Base-by-base conservation (phyloP, 306 rosid genomes). In the Parietaria judaica region DNA sequence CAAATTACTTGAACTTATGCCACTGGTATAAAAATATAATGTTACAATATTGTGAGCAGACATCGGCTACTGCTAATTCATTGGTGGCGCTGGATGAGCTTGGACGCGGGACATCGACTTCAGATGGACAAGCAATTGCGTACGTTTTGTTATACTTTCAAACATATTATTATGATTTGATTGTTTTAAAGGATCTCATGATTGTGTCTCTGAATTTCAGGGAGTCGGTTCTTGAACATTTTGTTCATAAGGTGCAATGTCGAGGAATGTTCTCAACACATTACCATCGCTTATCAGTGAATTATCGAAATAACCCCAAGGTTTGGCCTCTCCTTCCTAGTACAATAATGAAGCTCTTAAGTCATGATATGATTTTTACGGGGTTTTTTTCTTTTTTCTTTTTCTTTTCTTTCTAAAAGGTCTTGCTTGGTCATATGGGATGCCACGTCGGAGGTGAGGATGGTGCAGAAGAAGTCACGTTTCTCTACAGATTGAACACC, bases 41-140 rank as follows among this genome's bases (percentile, higher is more conserved):
- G 58, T 36, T 67, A 63, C 52, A 66, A 62, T 60, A 74, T 62
- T 79, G 46, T 67, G 44, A 74, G 60, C 72, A 92, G 99, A 79
- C 85, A 6, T 92, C 95, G 3, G 96, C 97, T 59, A 86, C 96
- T 53, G 50, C 64, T 47, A 84, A 86, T 73, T 92, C 99, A 43
- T 78, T 92, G 81, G 95, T 80, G 61, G 81, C 88, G 35, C 67
- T 88, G 70, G 99, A 88, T 81, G 99, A 92, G 72, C 99, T 92
- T 78, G 99, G 99, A 56, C 96, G 99, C 52, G 99, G 99, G 61
- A 92, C 99, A 36, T 83, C 96, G 68, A 92, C 99, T 72, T 86
- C 99, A 41, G 99, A 92, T 74, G 99, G 97, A 58, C 96, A 92
- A 74, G 99, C 99, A 75, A 88, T 92, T 80, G 99, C 96, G 97